phyloP scores from a whole-genome alignment of 139 green algal genomes.

The Tetradesmus lagerheimii region DNA sequence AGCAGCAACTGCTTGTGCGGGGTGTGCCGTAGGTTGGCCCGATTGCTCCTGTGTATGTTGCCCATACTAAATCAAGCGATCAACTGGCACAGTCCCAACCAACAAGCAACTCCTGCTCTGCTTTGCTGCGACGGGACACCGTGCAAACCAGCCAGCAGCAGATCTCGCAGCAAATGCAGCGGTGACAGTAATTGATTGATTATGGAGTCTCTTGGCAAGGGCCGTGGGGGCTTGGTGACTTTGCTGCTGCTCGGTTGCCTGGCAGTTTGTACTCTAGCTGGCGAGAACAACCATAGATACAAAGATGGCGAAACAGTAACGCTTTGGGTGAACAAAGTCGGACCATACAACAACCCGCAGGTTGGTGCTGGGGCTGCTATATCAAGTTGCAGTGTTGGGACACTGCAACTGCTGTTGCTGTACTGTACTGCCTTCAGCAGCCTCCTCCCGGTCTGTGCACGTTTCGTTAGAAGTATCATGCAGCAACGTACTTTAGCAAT shows the following conservation, averaged over 20 bases:
- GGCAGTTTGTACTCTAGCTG: constrained; percentile 9
- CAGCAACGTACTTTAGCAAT: constrained; percentile 98
- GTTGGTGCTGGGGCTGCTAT: background rate
- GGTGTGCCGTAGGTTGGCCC: background rate
- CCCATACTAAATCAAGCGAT: background rate
- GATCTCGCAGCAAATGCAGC: background rate
- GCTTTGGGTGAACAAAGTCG: constrained; percentile 97
- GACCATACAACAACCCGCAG: constrained; percentile 95
- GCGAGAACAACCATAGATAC: constrained; percentile 52
- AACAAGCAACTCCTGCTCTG: background rate
- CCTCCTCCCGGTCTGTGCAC: background rate
- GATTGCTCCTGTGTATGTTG: background rate
- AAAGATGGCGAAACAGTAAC: constrained; percentile 49
- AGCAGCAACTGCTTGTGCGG: background rate
- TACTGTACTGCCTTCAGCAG: background rate
- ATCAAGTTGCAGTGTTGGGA: background rate
- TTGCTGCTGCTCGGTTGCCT: constrained; percentile 16
- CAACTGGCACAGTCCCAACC: background rate
- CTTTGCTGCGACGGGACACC: background rate
- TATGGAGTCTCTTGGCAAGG: background rate
- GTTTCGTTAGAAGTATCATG: constrained; percentile 52
- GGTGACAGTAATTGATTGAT: background rate
- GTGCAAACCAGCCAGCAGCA: background rate
- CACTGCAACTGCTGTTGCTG: background rate
- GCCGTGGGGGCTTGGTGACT: background rate